A percentile compares a stretch with the other conserved stretches of the same genome.
phyloP scores from a whole-genome alignment of 495 filamentous ascomycete species.

The Aspergillus saccharolyticus region DNA sequence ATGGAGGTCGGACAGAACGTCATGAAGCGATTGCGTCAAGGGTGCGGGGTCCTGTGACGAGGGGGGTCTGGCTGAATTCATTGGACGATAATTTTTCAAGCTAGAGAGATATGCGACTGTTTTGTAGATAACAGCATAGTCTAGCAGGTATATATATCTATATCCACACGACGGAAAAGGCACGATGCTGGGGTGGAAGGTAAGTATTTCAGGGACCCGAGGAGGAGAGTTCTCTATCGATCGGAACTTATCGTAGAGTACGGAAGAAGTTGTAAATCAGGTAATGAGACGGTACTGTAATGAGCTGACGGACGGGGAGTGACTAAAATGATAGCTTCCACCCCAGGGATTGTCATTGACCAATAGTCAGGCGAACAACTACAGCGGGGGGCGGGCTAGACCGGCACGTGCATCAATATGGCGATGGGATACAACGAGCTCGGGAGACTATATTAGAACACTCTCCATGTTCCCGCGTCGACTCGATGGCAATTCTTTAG shows the following conservation, averaged over 20 bases:
- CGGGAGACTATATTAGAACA: not conserved
- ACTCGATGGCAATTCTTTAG: not conserved
- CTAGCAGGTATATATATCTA: not conserved
- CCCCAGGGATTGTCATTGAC: not conserved
- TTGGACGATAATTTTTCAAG: not conserved
- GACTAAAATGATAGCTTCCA: not conserved
- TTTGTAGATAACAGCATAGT: not conserved
- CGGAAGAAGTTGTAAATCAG: not conserved
- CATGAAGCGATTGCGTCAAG: constrained; percentile 29
- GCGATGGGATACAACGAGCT: not conserved
- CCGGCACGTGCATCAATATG: constrained; percentile 3
- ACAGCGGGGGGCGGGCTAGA: not conserved
- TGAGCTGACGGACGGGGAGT: not conserved
- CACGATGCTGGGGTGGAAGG: not conserved
- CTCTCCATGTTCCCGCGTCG: not conserved
- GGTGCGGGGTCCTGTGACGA: constrained; percentile 3
- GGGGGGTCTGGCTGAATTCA: constrained; percentile 4
- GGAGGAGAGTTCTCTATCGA: not conserved
- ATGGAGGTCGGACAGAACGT: constrained; percentile 48
- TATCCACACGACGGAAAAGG: not conserved
- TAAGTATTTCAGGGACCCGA: not conserved
- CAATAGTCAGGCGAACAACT: not conserved
- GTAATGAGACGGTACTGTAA: not conserved
- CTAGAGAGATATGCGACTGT: not conserved
- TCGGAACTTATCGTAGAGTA: not conserved